phyloP scores from a whole-genome alignment of 805 yeast species.

The Lipomyces yamadae region DNA sequence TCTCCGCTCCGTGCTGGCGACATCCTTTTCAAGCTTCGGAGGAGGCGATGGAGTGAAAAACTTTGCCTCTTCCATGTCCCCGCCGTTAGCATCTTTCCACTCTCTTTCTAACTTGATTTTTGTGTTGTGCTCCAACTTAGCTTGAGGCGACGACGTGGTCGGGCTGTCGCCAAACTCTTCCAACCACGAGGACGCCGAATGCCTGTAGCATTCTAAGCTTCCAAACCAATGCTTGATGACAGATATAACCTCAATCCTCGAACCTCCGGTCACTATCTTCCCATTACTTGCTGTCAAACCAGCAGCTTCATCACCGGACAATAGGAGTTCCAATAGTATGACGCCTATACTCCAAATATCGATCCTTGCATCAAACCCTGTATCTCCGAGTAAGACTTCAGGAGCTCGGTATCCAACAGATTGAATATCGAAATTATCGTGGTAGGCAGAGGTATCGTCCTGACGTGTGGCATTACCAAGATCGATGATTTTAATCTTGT shows the following conservation, averaged over 20 bases:
- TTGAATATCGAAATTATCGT: constrained; percentile 39
- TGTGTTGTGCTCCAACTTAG: background rate
- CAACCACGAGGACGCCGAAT: constrained; percentile 6
- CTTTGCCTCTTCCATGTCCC: background rate
- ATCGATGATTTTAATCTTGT: constrained; percentile 38
- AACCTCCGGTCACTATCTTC: constrained; percentile 19
- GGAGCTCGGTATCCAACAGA: constrained; percentile 40
- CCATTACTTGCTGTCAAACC: constrained; percentile 5
- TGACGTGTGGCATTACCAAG: constrained; percentile 37
- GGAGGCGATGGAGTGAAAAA: constrained; percentile 5
- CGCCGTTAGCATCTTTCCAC: background rate
- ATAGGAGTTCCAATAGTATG: constrained; percentile 36
- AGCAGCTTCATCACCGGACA: constrained; percentile 12
- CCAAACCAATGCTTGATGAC: constrained; percentile 21
- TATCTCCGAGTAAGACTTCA: constrained; percentile 40
- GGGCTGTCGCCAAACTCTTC: background rate
- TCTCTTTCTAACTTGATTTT: background rate
- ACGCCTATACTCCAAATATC: constrained; percentile 42
- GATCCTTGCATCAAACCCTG: constrained; percentile 35
- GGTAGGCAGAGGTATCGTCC: constrained; percentile 26
- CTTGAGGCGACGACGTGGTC: background rate
- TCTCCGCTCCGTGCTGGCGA: constrained; percentile 1
- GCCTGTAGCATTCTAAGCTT: constrained; percentile 16
- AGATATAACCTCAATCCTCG: constrained; percentile 10
- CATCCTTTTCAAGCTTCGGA: background rate